Base-by-base conservation (phyloP, 768 basidiomycete species). In the Trametes meyenii region DNA sequence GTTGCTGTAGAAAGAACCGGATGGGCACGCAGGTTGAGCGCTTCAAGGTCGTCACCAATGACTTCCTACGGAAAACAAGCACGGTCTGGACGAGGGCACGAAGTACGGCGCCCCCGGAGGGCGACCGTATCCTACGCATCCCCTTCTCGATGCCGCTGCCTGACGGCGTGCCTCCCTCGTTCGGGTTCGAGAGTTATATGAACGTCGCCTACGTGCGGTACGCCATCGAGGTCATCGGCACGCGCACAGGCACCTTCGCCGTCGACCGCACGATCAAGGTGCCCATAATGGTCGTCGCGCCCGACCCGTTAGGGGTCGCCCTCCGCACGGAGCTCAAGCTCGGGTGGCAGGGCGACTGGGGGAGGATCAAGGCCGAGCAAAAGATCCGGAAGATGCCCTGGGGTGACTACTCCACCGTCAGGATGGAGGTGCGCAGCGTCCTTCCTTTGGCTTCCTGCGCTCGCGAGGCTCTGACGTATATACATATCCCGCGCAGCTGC, bases 131-230 rank as follows among this genome's bases (percentile, higher is more conserved):
- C 48, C 49, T 66, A 1, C 38, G 24, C 35, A 36, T 71, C 16
- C 70, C 70, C 21, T 71, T 71, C 59, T 58, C 55, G 14, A 62
- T 71, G 51, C 42, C 17, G 2, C 55, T 69, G 6, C 67, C 67
- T 1, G n/a, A 8, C 1, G 48, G 62, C 53, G 49, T 61, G 21
- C 68, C 67, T 1, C 68, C 70, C 2, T 68, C 70, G 6, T 69
- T 65, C 49, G 42, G 59, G 13, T 68, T 63, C 50, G 53, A 36
- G 23, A 56, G 59, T 23, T 48, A 42, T 52, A 51, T 50, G 23
- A 64, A 58, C 50, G 29, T 19, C 24, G 68, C 63, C 5, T 52
- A 50, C 23, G 60, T 71, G n/a, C 64, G 52, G 17, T 71, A 71
- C 54, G 60, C 51, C 38, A 3, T 71, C 17, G 68, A 67, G 44